Evolutionary conservation across 441 rosid genomes (phyloP).

Genomic region (Euphorbia celastroides): DNA sequence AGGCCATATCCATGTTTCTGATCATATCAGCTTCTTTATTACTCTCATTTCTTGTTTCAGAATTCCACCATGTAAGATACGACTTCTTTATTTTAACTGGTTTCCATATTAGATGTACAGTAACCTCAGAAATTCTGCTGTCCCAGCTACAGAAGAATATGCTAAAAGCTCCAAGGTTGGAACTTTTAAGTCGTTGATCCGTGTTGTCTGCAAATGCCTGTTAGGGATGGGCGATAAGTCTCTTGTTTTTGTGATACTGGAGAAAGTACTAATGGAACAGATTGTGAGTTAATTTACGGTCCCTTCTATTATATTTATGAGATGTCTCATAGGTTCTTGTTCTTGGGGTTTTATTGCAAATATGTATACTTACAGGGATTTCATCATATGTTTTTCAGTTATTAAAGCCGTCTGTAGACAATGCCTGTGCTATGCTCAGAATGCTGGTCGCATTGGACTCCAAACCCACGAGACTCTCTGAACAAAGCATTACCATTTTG

Average conservation of each 20-base stretch:
- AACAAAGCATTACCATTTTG: constrained; percentile 42
- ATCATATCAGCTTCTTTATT: constrained; percentile 65
- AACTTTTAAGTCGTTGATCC: constrained; percentile 45
- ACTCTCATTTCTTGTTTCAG: constrained; percentile 53
- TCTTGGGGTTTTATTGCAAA: neutral
- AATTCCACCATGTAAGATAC: constrained; percentile 52
- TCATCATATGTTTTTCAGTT: constrained; percentile 35
- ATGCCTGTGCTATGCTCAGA: constrained; percentile 72
- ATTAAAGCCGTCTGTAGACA: constrained; percentile 46
- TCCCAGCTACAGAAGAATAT: constrained; percentile 23
- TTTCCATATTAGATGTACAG: constrained; percentile 14
- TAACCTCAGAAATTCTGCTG: constrained; percentile 35
- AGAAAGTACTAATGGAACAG: constrained; percentile 49
- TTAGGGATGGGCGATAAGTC: constrained; percentile 62
- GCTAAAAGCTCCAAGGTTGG: constrained; percentile 31
- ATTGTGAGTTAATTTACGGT: constrained; percentile 42
- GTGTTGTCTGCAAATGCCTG: constrained; percentile 46
- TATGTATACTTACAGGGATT: neutral
- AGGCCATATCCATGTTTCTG: constrained; percentile 66
- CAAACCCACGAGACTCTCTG: constrained; percentile 67
- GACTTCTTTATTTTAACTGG: constrained; percentile 12
- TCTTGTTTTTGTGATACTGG: constrained; percentile 50
- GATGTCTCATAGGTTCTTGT: neutral
- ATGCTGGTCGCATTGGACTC: constrained; percentile 57
- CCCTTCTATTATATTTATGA: neutral